Conservation (phyloP, 2,329 filamentous ascomycete genomes). For the Lachnellula willkommii region DNA sequence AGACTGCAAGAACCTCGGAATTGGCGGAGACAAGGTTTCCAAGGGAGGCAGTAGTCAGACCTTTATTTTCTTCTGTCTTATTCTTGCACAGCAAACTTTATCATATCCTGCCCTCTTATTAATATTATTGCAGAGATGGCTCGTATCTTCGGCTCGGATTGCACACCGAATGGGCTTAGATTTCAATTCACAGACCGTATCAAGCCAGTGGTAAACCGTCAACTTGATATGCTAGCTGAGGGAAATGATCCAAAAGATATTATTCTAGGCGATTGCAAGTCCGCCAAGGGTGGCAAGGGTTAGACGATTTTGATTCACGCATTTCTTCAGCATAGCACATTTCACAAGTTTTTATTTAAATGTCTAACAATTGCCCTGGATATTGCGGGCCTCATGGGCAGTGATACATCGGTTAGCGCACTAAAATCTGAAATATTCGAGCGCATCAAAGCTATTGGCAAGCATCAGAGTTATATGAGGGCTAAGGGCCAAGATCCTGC, state of each 20-base stretch:
- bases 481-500: not conserved
- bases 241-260: conserved; percentile 39
- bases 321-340: not conserved
- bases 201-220: conserved; percentile 46
- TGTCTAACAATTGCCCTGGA: conserved; percentile 3
- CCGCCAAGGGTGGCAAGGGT: conserved; percentile 2
- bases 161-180: conserved; percentile 15
- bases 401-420: not conserved
- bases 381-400: conserved; percentile 3
- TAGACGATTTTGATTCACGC: not conserved
- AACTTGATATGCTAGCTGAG: conserved; percentile 40
- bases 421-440: not conserved
- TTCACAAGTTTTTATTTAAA: not conserved
- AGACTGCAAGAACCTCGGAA: conserved; percentile 25
- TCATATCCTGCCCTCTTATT: conserved; percentile 1
- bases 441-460: not conserved
- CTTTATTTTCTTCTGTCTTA: conserved; percentile 1
- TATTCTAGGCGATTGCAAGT: conserved; percentile 16
- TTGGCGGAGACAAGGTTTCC: conserved; percentile 1
- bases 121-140: conserved; percentile 16
- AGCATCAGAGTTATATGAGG: not conserved
- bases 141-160: conserved; percentile 22
- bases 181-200: conserved; percentile 30
- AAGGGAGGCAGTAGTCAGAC: conserved; percentile 1
- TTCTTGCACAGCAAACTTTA: not conserved